phyloP scores from a whole-genome alignment of 441 rosid genomes.

The Arabidopsis lyrata region DNA sequence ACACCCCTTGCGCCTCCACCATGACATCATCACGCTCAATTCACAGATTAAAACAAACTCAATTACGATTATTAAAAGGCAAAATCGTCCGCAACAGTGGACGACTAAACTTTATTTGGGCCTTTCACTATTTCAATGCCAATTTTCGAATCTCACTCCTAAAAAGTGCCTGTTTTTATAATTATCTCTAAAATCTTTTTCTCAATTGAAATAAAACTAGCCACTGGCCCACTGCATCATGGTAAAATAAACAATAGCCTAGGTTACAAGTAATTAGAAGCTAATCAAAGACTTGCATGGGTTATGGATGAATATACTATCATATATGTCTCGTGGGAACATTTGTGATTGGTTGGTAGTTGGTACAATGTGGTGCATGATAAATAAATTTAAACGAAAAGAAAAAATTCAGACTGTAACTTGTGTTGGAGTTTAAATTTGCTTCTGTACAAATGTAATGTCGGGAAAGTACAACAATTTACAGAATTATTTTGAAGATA shows the following conservation, averaged over 20 bases:
- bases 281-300: slow-evolving; percentile 19
- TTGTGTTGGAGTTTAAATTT: slow-evolving; percentile 22
- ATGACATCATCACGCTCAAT: too few species aligned
- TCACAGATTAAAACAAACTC: too few species aligned
- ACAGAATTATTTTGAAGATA: slow-evolving; percentile 19
- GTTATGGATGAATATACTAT: background rate
- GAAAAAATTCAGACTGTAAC: slow-evolving; percentile 28
- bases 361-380: background rate
- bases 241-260: slow-evolving; percentile 2
- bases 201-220: slow-evolving; percentile 1
- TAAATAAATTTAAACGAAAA: background rate
- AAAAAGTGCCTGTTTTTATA: too few species aligned
- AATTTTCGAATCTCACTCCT: too few species aligned
- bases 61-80: too few species aligned
- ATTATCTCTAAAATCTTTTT: background rate
- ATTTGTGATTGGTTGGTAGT: slow-evolving; percentile 5
- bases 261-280: slow-evolving; percentile 10
- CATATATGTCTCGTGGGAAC: background rate
- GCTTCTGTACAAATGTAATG: slow-evolving; percentile 26
- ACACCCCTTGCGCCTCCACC: too few species aligned
- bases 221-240: background rate
- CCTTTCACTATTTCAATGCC: too few species aligned
- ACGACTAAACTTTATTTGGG: too few species aligned
- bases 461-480: slow-evolving; percentile 36
- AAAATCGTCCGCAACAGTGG: too few species aligned